Evolutionary conservation across 202 grass and related monocot genomes (phyloP).

Genomic region (Saccharum hybrid): DNA sequence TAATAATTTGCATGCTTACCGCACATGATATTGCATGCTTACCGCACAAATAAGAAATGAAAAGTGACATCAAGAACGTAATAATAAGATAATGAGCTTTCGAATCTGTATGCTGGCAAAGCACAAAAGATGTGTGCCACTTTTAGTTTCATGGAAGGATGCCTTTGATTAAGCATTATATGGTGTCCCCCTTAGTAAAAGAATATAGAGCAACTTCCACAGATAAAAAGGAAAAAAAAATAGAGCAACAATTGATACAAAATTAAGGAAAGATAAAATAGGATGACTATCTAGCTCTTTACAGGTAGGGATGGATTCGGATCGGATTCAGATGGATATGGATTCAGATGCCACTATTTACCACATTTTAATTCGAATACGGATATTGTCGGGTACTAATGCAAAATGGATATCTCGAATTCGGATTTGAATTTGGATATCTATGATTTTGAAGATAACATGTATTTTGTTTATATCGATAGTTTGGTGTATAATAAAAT

Average conservation of each 20-base stretch:
- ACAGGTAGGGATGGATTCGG: no score
- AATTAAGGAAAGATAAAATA: conserved; percentile 22
- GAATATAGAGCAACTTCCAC: background rate
- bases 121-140: conserved; percentile 14
- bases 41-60: conserved; percentile 25
- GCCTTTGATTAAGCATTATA: conserved; percentile 33
- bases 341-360: no score
- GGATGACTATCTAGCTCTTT: background rate
- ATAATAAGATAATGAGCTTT: conserved; percentile 23
- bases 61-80: background rate
- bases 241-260: background rate
- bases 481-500: no score
- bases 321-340: no score
- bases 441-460: no score
- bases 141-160: conserved; percentile 10
- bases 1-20: background rate
- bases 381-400: no score
- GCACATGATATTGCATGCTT: no score
- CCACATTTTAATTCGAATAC: no score
- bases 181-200: background rate
- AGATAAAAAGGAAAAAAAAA: no score
- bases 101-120: background rate
- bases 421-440: no score
- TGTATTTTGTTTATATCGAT: no score
- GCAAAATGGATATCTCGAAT: no score